These are phyloP conservation scores for Fusarium virguliforme DNA, from an alignment of 2,329 filamentous ascomycete genomes.

Conservation along the genomic window DNA sequence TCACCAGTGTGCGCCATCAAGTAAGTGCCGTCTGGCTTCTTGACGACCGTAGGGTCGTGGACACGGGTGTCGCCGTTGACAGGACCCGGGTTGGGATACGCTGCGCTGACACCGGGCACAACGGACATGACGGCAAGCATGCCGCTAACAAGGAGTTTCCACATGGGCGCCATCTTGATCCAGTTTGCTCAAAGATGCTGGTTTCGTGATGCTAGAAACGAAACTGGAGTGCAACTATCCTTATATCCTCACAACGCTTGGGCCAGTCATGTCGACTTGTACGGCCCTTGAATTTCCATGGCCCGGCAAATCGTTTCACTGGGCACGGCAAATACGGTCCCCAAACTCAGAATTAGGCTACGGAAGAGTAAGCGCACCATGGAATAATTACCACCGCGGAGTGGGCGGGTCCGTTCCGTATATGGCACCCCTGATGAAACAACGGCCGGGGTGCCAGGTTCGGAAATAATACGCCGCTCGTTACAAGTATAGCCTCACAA, in stretches of 20 bases:
- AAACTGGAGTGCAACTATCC: neutral
- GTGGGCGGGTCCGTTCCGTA: no score
- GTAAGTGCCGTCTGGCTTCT: conserved; percentile 51
- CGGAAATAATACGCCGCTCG: no score
- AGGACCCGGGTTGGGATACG: conserved; percentile 41
- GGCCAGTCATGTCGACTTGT: neutral
- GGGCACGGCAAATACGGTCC: no score
- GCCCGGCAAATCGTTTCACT: no score
- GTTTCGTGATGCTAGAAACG: no score
- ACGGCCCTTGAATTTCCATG: no score
- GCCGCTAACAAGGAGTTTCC: conserved; percentile 44
- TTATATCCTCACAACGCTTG: conserved; percentile 2
- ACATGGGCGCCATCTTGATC: conserved; percentile 35
- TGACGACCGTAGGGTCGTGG: conserved; percentile 53
- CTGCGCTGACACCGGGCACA: conserved; percentile 19
- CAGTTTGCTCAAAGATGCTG: no score
- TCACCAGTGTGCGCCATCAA: conserved; percentile 50
- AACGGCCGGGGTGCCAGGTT: no score
- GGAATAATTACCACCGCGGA: conserved; percentile 4
- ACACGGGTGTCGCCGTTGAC: conserved; percentile 50
- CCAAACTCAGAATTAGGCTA: neutral
- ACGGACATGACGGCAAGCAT: conserved; percentile 44
- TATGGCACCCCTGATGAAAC: no score
- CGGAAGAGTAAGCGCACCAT: conserved; percentile 9
- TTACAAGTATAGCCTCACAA: no score